Conservation (phyloP, 148 eudicot genomes). For the Fagopyrum esculentum region DNA sequence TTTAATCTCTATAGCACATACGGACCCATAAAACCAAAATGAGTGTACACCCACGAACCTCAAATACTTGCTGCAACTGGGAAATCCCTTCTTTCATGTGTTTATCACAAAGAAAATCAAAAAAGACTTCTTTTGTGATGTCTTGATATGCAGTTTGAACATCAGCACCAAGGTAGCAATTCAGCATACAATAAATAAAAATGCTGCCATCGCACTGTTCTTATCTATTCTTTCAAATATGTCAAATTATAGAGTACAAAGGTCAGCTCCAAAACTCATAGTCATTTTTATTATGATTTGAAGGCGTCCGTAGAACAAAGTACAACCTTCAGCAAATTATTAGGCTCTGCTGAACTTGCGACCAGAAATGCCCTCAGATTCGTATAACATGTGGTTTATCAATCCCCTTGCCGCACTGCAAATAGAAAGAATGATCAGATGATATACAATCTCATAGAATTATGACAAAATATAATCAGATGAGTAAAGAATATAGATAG, state of each 20-base stretch:
- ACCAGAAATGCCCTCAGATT: conserved; percentile 34
- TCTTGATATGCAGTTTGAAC: neutral
- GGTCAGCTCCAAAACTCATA: neutral
- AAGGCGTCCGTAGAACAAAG: neutral
- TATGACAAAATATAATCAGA: neutral
- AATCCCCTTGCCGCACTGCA: conserved; percentile 47
- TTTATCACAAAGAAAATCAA: no score
- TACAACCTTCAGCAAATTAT: neutral
- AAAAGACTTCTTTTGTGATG: neutral
- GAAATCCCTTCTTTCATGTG: no score
- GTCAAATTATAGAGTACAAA: neutral
- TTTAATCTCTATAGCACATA: no score
- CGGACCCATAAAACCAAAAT: no score
- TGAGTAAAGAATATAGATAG: conserved; percentile 2
- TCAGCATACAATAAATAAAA: neutral
- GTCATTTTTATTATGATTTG: neutral
- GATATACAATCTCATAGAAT: neutral
- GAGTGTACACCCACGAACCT: no score
- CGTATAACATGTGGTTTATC: conserved; percentile 32
- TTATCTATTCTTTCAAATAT: neutral
- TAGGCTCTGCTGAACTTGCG: conserved; percentile 25
- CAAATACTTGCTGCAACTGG: no score
- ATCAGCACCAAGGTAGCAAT: neutral
- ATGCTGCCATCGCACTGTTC: neutral
- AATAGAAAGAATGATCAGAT: neutral